Base-by-base conservation (phyloP, 202 grass and related monocot genomes). In the Zizania palustris region DNA sequence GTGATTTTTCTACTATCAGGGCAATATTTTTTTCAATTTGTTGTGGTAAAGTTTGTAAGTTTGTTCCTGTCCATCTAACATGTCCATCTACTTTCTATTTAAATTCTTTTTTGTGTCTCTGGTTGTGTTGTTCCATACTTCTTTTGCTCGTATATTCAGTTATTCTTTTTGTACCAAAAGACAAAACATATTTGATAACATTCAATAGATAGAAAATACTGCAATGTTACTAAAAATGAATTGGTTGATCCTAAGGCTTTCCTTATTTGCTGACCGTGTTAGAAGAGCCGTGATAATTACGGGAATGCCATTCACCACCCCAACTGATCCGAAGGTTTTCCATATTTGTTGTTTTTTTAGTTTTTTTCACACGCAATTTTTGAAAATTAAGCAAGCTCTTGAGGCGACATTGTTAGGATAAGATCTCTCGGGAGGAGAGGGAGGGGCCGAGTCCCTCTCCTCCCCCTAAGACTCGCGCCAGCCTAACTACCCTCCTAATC, bases 221-320 rank as follows among this genome's bases (percentile, higher is more conserved):
- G 35, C 43, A 38, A 45, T 81, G 38, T 49, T 48, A 70, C 63
- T 70, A 57, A 61, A 65, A 12, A 16, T 50, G 65, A 3, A 3
- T 44, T 61, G 65, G 22, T 78, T 67, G 54, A 58, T n/a, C 49
- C 59, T 53, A 34, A 62, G 11, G n/a, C n/a, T n/a, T n/a, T n/a
- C 77, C 11, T 74, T 58, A 72, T 65, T 97, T 90, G 94, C 91
- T 82, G 94, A 97, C 63, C 91, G 80, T 82, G 91, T 89, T 80
- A 91, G 94, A 61, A 88, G 94, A 88, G 94, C 94, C 78, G 94
- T 97, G 21, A 82, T 97, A 77, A 83, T 97, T 77, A 93, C 87
- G 46, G 94, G 94, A 86, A 86, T 97, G 91, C 94, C 94, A 39
- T 97, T 97, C 16, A 87, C 94, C 79, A 86, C 84, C 55, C 82